Conservation (phyloP, 2,329 filamentous ascomycete genomes). For the Berkeleyomyces rouxiae region DNA sequence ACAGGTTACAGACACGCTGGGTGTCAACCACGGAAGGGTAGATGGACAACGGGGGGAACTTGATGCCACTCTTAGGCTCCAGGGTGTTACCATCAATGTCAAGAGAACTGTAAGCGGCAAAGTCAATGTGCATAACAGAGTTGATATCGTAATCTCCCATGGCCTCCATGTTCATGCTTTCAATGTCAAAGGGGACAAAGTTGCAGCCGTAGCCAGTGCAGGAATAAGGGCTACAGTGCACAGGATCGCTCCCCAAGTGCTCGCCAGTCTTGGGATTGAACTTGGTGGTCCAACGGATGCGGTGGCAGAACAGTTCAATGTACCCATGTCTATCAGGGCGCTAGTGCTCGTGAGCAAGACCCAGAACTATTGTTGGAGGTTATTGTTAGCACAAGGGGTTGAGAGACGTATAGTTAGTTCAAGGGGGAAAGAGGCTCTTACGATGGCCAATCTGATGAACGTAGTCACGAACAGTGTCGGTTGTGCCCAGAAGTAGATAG, state of each 20-base stretch:
- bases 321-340: conserved; percentile 5
- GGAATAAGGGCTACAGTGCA: not conserved
- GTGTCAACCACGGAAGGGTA: conserved; percentile 4
- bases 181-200: not conserved
- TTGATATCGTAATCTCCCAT: conserved; percentile 5
- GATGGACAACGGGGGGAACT: not conserved
- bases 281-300: not conserved
- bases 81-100: not conserved
- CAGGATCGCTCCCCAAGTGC: not conserved
- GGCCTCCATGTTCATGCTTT: not conserved
- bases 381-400: not conserved
- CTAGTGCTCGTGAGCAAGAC: conserved; percentile 9
- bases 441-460: conserved; percentile 11
- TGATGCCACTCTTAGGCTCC: not conserved
- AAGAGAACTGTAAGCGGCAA: not conserved
- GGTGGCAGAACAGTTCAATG: conserved; percentile 5
- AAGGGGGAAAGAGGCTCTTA: not conserved
- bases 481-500: too few species aligned
- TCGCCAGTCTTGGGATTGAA: not conserved
- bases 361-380: conserved; percentile 2
- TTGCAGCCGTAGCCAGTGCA: conserved; percentile 13
- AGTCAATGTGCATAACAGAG: conserved; percentile 12
- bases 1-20: conserved; percentile 6
- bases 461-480: not conserved
- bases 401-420: too few species aligned